Conservation (phyloP, 1,139 yeast species). For the Arxiozyma bovina region DNA sequence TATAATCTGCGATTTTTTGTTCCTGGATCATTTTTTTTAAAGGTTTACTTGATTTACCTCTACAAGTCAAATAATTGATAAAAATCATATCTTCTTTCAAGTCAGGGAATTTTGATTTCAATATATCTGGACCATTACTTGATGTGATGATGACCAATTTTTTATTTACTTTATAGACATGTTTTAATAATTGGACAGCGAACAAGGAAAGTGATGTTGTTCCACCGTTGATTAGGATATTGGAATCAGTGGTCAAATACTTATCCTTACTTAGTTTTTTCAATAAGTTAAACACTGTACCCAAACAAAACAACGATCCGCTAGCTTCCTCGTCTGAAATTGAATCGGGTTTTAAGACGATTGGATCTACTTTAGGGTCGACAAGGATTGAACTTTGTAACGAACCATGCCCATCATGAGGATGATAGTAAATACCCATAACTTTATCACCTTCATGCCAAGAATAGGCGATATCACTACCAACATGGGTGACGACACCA, state of each 20-base stretch:
- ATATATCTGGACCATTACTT: slow-evolving; percentile 30
- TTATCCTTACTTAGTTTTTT: slow-evolving; percentile 26
- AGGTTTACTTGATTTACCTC: slow-evolving; percentile 27
- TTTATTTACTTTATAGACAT: slow-evolving; percentile 35
- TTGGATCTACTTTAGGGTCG: slow-evolving; percentile 35
- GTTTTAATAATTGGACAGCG: slow-evolving; percentile 49
- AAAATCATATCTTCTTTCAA: slow-evolving; percentile 26
- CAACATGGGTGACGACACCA: slow-evolving; percentile 55
- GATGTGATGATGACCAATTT: slow-evolving; percentile 40
- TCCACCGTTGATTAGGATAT: slow-evolving; percentile 59
- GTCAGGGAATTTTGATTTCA: slow-evolving; percentile 24
- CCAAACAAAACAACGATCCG: slow-evolving; percentile 45
- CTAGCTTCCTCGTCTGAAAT: slow-evolving; percentile 49
- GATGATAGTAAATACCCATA: slow-evolving; percentile 45
- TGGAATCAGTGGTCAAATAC: slow-evolving; percentile 24
- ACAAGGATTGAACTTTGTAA: slow-evolving; percentile 42
- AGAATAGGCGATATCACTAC: slow-evolving; percentile 34
- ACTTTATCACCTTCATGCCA: slow-evolving; percentile 56
- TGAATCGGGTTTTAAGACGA: slow-evolving; percentile 41
- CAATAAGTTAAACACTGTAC: slow-evolving; percentile 46
- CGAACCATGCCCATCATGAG: slow-evolving; percentile 41
- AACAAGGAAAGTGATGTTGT: slow-evolving; percentile 60
- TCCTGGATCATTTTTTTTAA: slow-evolving; percentile 24
- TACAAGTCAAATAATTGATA: slow-evolving; percentile 25
- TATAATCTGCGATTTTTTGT: slow-evolving; percentile 25